These are phyloP conservation scores for Lasiosphaeris hirsuta DNA, from an alignment of 495 filamentous ascomycete genomes.

Conservation along the genomic window DNA sequence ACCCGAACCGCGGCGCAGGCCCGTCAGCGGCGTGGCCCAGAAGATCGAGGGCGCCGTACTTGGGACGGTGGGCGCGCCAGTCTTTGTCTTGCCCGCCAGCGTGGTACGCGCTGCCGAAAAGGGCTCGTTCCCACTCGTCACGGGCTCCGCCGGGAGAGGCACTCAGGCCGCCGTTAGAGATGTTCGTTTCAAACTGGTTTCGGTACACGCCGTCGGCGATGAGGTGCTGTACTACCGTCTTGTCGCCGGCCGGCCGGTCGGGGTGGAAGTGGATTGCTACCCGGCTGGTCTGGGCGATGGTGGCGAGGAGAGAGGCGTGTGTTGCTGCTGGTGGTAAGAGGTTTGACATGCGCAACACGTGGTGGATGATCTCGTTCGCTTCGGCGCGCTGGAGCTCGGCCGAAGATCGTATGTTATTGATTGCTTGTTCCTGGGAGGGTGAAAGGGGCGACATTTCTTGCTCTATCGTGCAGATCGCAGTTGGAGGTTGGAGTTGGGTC, in stretches of 20 bases:
- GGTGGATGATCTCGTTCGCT: constrained; percentile 1
- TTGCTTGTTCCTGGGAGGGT: too few relatives aligned
- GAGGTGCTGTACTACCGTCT: constrained; percentile 3
- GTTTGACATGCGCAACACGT: constrained; percentile 1
- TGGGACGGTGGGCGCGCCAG: constrained; percentile 1
- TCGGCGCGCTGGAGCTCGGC: not conserved
- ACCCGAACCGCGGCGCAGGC: constrained; percentile 13
- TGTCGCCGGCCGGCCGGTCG: constrained; percentile 6
- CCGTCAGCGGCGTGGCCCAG: constrained; percentile 7
- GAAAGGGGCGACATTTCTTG: too few relatives aligned
- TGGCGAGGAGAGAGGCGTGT: constrained; percentile 1
- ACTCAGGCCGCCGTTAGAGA: constrained; percentile 10
- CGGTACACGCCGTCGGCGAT: constrained; percentile 9
- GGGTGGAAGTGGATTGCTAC: constrained; percentile 16
- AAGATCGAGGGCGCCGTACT: constrained; percentile 15
- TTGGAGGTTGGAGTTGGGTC: too few relatives aligned
- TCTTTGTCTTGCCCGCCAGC: not conserved
- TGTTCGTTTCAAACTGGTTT: constrained; percentile 14
- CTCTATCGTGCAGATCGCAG: too few relatives aligned
- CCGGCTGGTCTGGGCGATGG: constrained; percentile 1
- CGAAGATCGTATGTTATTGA: too few relatives aligned
- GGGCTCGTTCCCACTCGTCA: constrained; percentile 13
- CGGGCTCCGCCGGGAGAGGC: constrained; percentile 7
- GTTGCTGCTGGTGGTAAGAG: not conserved
- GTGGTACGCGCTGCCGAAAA: constrained; percentile 13